Conservation (phyloP, 2,329 filamentous ascomycete genomes). For the Blumeria hordei region DNA sequence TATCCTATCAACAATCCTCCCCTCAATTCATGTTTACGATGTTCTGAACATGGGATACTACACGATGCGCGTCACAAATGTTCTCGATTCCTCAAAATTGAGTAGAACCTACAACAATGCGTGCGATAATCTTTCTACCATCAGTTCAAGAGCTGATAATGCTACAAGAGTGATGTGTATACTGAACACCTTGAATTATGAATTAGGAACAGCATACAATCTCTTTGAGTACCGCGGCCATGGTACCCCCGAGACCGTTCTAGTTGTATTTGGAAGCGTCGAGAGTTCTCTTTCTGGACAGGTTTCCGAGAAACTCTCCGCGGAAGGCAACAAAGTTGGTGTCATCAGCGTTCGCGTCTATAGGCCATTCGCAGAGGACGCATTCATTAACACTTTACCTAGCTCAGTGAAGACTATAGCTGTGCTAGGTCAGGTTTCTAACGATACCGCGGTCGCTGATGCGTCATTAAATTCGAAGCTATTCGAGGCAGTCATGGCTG, state of each 20-base stretch:
- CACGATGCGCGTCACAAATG: conserved; percentile 59
- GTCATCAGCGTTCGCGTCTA: conserved; percentile 84
- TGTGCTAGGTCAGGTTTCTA: conserved; percentile 71
- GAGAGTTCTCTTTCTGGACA: conserved; percentile 73
- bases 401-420: conserved; percentile 50
- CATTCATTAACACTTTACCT: conserved; percentile 65
- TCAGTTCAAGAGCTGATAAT: conserved; percentile 45
- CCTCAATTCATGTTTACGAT: conserved; percentile 75
- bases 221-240: conserved; percentile 91
- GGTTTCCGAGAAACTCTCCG: conserved; percentile 47
- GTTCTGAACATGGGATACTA: conserved; percentile 64
- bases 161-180: conserved; percentile 50
- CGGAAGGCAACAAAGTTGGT: conserved; percentile 55
- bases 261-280: conserved; percentile 81
- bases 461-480: conserved; percentile 57
- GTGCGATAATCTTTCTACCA: conserved; percentile 31
- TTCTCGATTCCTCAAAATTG: conserved; percentile 48
- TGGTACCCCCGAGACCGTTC: conserved; percentile 49
- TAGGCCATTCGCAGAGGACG: conserved; percentile 83
- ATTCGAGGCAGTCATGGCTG: conserved; percentile 74
- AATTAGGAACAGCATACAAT: conserved; percentile 80
- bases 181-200: conserved; percentile 56
- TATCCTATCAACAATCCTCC: conserved; percentile 49
- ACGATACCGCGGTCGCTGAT: conserved; percentile 50
- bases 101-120: conserved; percentile 44